Evolutionary conservation across 2,329 filamentous ascomycete genomes (phyloP).

Genomic region (Colletotrichum somersetense): DNA sequence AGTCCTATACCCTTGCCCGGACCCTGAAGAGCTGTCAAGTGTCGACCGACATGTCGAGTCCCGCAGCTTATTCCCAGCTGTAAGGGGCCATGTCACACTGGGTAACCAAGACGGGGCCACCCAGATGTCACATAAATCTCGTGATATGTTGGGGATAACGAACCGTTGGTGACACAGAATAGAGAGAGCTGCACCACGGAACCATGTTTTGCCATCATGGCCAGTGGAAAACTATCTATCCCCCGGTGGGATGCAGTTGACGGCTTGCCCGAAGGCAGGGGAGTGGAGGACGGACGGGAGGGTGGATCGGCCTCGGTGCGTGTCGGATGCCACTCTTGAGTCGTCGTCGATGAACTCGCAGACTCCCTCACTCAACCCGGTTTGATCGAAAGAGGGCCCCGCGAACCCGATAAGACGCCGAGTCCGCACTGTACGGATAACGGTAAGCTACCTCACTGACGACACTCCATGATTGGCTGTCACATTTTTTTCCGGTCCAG

Average conservation of each 20-base stretch:
- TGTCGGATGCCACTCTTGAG: not conserved
- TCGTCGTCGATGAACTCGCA: not conserved
- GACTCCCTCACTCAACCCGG: not conserved
- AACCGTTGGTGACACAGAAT: constrained; percentile 13
- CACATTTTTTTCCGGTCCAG: constrained; percentile 25
- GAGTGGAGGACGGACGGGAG: not conserved
- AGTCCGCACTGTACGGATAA: constrained; percentile 17
- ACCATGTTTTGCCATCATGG: not conserved
- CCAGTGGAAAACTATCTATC: not conserved
- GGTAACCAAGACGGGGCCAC: constrained; percentile 8
- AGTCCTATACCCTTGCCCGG: not conserved
- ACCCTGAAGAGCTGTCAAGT: not conserved
- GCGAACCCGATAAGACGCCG: constrained; percentile 2
- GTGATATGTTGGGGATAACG: constrained; percentile 21
- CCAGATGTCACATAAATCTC: constrained; percentile 1
- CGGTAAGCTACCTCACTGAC: not conserved
- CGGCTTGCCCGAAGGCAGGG: not conserved
- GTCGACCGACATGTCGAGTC: constrained; percentile 2
- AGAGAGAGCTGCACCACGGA: not conserved
- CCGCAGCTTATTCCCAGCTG: constrained; percentile 19
- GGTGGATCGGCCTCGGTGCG: constrained; percentile 5
- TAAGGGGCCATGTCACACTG: constrained; percentile 7
- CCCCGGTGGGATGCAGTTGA: not conserved
- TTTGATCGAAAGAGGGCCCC: not conserved
- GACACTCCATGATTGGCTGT: constrained; percentile 16